Evolutionary conservation across 2,329 filamentous ascomycete genomes (phyloP), one percentile per base, ranked within the genome.

Genomic region (Gaeumannomyces sp.): DNA sequence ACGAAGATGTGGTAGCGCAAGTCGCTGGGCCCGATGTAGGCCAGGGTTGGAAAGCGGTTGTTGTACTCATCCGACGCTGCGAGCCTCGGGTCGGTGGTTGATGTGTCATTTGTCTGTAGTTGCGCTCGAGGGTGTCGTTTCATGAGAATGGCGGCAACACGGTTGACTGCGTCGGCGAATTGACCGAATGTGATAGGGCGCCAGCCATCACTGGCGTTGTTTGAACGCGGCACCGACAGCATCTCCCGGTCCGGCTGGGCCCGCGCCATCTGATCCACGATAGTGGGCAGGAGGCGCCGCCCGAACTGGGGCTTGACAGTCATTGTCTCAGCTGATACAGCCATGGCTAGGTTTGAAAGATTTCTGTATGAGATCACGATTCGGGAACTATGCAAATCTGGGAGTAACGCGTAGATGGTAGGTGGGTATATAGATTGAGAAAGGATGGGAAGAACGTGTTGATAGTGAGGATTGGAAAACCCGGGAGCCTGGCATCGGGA

Each of bases 11-110:
- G 50, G 65, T 73, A 74, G 6, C 72, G 72, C 1, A 70, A 66
- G 61, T 74, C 73, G 64, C 69, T 73, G 56, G 77, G 78, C 0
- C 79, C 80, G 62, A 82, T 76, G 68, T 81, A 83, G 4, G 78
- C 77, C 33, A 82, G 72, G 0, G 78, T 80, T 1, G 76, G 76
- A 62, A 75, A 74, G 22, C 2, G 68, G 61, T 3, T 59, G 57
- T 27, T 5, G 14, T 31, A 19, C 25, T 31, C 56, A 6, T 38
- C 45, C 45, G 45, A 53, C 3, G 45, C 19, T 22, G 4, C 22
- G 8, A n/a, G 45, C 6, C 10, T n/a, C 7, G 58, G 10, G 19
- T 25, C 31, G 6, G 19, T 25, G 2, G 38, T 28, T 25, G 60
- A 33, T 4, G 50, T 53, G 8, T 38, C 19, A 13, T 29, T 53